These are phyloP conservation scores for Lipomyces lipofer DNA, from an alignment of 805 yeast genomes.

Conservation along the genomic window DNA sequence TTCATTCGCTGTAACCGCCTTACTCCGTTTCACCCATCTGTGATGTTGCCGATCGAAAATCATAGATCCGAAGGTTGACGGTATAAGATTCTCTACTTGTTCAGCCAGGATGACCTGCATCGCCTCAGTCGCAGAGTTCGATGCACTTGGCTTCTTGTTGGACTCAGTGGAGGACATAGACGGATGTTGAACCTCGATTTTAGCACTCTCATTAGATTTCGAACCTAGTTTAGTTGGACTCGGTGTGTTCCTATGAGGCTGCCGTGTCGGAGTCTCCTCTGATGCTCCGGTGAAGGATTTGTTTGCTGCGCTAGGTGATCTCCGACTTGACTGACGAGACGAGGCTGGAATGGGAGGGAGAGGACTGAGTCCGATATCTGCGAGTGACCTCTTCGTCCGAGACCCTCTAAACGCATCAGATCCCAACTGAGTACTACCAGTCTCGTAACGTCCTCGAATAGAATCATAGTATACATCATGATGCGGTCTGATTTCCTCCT, in stretches of 20 bases:
- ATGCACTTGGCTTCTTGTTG: slow-evolving; percentile 8
- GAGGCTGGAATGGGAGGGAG: not conserved
- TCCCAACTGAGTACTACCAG: slow-evolving; percentile 23
- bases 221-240: not conserved
- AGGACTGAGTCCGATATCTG: slow-evolving; percentile 18
- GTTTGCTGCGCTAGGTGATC: not conserved
- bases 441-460: slow-evolving; percentile 24
- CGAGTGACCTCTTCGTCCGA: slow-evolving; percentile 14
- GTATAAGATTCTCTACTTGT: slow-evolving; percentile 16
- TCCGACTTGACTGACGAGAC: not conserved
- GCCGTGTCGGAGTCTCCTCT: not conserved
- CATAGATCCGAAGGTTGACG: slow-evolving; percentile 31
- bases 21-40: slow-evolving; percentile 28
- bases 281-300: not conserved
- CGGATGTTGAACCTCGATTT: not conserved
- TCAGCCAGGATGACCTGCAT: slow-evolving; percentile 28
- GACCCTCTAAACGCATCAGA: not conserved
- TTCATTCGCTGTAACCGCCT: slow-evolving; percentile 9
- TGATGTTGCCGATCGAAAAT: slow-evolving; percentile 29
- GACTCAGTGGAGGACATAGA: slow-evolving; percentile 2
- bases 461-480: slow-evolving; percentile 22
- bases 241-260: not conserved
- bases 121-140: slow-evolving; percentile 10
- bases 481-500: slow-evolving; percentile 3
- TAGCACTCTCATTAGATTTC: slow-evolving; percentile 3